Evolutionary conservation across 345 rosid species (phyloP), one percentile per base, ranked within the genome.

Genomic region (Tarenaya hassleriana): DNA sequence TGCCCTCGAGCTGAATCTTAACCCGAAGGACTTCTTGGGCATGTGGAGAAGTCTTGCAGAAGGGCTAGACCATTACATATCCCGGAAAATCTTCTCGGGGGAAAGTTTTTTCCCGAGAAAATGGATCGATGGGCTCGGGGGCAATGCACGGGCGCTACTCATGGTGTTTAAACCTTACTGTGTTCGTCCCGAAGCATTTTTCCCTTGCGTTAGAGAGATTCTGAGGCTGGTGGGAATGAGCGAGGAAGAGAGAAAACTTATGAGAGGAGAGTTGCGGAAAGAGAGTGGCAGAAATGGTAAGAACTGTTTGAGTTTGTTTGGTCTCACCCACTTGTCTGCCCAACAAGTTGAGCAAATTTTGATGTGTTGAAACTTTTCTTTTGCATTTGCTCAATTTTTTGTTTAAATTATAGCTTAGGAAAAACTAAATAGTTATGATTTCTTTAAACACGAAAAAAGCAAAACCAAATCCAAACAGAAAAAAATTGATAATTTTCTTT

Each of bases 41-140:
- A 56, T 83, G 65, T 83, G 92, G 92, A 74, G 92, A 58, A 79
- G 77, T 50, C 69, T 77, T 3, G 92, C 92, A 0, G 81, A 81
- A 10, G 92, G 87, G 60, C 76, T 87, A 9, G 96, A 87, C 57
- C 83, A 74, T 56, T 86, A 73, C 56, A 69, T 83, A 15, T 74
- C 64, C 39, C 5, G 77, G 64, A 74, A 78, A 61, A 65, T 77
- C 46, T 63, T 67, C 12, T 13, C 46, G 0, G 44, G 61, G 16
- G 71, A 69, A 21, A 32, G 66, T 52, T 54, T 19, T 37, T 67
- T 75, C 32, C 66, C 70, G 3, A 14, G 41, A 3, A 38, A 53
- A 17, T n/a, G n/a, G n/a, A n/a, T n/a, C n/a, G n/a, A n/a, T n/a
- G 79, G 44, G 55, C 77, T 83, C 46, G 69, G 52, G 47, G 61